A percentile compares a stretch with the other conserved stretches of the same genome.
phyloP scores from a whole-genome alignment of 73 alveolate genomes.

The Paramecium tetraurelia region DNA sequence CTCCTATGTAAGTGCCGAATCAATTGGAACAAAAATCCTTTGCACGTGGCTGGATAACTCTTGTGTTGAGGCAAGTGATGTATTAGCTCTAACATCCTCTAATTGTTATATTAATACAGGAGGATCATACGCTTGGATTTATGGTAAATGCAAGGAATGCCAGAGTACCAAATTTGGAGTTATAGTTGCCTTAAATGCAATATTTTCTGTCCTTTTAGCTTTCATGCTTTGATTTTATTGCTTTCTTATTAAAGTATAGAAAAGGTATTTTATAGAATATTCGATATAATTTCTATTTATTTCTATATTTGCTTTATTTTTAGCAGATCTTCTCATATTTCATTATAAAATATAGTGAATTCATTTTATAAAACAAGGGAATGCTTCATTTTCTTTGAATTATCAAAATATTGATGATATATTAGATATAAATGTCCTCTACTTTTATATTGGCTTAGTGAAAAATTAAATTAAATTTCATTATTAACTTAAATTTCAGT shows the following conservation, averaged over 20 bases:
- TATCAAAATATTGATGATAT: too few relatives aligned
- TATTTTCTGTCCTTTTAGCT: background rate
- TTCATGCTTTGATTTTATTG: background rate
- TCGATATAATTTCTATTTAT: background rate
- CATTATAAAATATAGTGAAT: too few relatives aligned
- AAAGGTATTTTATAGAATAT: background rate
- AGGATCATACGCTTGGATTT: background rate
- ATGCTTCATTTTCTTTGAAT: too few relatives aligned
- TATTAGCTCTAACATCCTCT: background rate
- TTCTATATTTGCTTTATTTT: background rate
- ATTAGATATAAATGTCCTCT: too few relatives aligned
- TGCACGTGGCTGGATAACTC: background rate
- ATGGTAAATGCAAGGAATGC: background rate
- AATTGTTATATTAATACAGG: background rate
- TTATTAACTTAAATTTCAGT: too few relatives aligned
- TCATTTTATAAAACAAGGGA: too few relatives aligned
- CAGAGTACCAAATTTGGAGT: background rate
- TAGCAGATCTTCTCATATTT: background rate
- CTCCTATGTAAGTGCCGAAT: background rate
- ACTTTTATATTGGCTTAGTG: too few relatives aligned
- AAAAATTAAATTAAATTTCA: too few relatives aligned
- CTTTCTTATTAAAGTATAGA: background rate
- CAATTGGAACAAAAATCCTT: background rate
- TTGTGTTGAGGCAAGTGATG: background rate
- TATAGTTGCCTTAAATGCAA: background rate